Evolutionary conservation across 257 asterid species (phyloP).

Genomic region (Galeopsis tetrahit): DNA sequence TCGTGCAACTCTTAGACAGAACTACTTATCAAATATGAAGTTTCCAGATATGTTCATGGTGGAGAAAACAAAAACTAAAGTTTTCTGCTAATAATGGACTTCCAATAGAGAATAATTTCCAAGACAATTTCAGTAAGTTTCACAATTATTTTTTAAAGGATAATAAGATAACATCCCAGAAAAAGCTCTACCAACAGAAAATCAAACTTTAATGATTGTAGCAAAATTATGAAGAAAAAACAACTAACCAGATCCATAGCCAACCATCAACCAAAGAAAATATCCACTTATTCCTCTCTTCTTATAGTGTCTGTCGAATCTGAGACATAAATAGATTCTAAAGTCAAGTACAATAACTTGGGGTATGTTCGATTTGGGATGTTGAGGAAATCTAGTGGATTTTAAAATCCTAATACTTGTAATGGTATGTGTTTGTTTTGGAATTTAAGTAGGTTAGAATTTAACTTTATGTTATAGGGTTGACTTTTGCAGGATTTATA

Average conservation of each 20-base stretch:
- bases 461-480: too few relatives aligned
- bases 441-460: too few relatives aligned
- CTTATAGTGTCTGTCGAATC: conserved; percentile 71
- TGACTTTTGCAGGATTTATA: too few relatives aligned
- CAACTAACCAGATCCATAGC: conserved; percentile 77
- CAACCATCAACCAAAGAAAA: conserved; percentile 74
- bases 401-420: too few relatives aligned
- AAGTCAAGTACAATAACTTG: conserved; percentile 11
- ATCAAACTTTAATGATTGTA: neutral
- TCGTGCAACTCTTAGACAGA: neutral
- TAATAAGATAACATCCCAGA: neutral
- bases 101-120: neutral
- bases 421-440: too few relatives aligned
- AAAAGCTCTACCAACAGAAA: neutral
- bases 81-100: neutral
- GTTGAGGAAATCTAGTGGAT: too few relatives aligned
- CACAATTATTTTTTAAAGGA: neutral
- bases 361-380: too few relatives aligned
- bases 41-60: neutral
- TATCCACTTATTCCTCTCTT: conserved; percentile 63
- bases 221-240: conserved; percentile 23
- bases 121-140: neutral
- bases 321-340: conserved; percentile 38
- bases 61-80: neutral
- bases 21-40: neutral